Percentiles rank a stretch among this genome's conserved stretches.
These are phyloP conservation scores for Daldinia sp. DNA, from an alignment of 2,329 filamentous ascomycete genomes.

Conservation along the genomic window DNA sequence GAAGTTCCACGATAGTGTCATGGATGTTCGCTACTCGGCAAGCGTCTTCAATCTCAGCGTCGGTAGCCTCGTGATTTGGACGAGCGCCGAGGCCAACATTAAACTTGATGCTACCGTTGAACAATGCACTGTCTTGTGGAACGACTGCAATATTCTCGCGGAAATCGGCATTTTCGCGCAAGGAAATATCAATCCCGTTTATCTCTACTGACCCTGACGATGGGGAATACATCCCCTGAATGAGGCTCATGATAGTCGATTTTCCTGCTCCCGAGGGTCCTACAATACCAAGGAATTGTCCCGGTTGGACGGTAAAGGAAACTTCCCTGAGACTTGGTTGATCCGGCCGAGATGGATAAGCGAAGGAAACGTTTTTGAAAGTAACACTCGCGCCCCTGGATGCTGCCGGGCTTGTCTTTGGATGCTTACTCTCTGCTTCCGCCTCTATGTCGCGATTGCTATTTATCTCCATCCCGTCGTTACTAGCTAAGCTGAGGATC, in stretches of 20 bases:
- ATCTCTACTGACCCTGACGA: slow-evolving; percentile 61
- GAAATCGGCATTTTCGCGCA: slow-evolving; percentile 63
- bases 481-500: slow-evolving; percentile 12
- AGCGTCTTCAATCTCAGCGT: slow-evolving; percentile 66
- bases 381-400: slow-evolving; percentile 60
- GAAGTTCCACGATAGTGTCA: slow-evolving; percentile 66
- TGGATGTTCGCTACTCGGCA: slow-evolving; percentile 70
- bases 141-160: slow-evolving; percentile 66
- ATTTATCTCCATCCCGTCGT: neutral
- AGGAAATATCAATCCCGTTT: slow-evolving; percentile 56
- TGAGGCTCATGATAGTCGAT: slow-evolving; percentile 68
- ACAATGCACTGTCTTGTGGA: slow-evolving; percentile 68
- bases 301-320: slow-evolving; percentile 57
- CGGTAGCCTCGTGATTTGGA: slow-evolving; percentile 59
- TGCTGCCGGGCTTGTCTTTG: slow-evolving; percentile 27
- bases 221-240: slow-evolving; percentile 61
- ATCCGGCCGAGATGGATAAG: slow-evolving; percentile 66
- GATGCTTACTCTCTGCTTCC: slow-evolving; percentile 24
- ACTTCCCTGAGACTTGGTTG: slow-evolving; percentile 59
- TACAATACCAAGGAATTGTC: slow-evolving; percentile 66
- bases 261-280: slow-evolving; percentile 70
- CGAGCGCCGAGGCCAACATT: slow-evolving; percentile 63
- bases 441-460: slow-evolving; percentile 53
- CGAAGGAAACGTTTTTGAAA: slow-evolving; percentile 70
- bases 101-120: slow-evolving; percentile 60